A percentile compares a stretch with the other conserved stretches of the same genome.
Evolutionary conservation across 2,329 filamentous ascomycete genomes (phyloP).

Genomic region (Fusarium concolor): DNA sequence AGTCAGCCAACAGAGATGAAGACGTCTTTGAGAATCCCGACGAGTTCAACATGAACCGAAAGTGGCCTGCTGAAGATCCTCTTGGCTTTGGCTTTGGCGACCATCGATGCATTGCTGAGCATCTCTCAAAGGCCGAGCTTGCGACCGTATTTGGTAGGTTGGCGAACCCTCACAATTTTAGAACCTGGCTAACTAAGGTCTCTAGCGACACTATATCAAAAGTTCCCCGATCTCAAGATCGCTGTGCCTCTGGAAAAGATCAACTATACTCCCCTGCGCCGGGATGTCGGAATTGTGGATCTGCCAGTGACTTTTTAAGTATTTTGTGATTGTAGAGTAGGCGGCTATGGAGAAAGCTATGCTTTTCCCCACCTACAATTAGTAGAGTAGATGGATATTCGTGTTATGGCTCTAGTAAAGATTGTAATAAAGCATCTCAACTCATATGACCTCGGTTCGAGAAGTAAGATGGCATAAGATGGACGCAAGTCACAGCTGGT

Average conservation of each 20-base stretch:
- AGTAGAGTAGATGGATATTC: too few species aligned
- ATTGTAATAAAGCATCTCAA: not conserved
- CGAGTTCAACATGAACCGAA: constrained; percentile 58
- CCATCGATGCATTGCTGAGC: constrained; percentile 61
- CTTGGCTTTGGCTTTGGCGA: constrained; percentile 60
- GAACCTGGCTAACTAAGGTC: fast-evolving
- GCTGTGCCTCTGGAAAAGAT: constrained; percentile 18
- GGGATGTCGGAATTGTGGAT: constrained; percentile 25
- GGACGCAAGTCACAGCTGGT: fast-evolving
- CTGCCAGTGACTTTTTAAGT: constrained; percentile 17
- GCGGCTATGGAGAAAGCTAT: too few species aligned
- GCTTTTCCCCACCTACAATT: too few species aligned
- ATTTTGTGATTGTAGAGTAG: too few species aligned
- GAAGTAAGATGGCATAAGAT: too few species aligned
- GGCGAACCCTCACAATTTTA: fast-evolving
- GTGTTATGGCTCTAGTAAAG: not conserved
- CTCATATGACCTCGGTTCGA: not conserved
- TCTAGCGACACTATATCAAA: constrained; percentile 16
- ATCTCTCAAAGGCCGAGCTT: constrained; percentile 49
- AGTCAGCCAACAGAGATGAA: constrained; percentile 61
- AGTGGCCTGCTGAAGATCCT: constrained; percentile 47
- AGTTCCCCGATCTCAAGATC: constrained; percentile 10
- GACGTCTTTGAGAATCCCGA: constrained; percentile 57
- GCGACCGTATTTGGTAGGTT: constrained; percentile 18
- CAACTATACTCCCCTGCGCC: constrained; percentile 22